phyloP scores from a whole-genome alignment of 2,329 filamentous ascomycete genomes.

The Penicillium hordei region DNA sequence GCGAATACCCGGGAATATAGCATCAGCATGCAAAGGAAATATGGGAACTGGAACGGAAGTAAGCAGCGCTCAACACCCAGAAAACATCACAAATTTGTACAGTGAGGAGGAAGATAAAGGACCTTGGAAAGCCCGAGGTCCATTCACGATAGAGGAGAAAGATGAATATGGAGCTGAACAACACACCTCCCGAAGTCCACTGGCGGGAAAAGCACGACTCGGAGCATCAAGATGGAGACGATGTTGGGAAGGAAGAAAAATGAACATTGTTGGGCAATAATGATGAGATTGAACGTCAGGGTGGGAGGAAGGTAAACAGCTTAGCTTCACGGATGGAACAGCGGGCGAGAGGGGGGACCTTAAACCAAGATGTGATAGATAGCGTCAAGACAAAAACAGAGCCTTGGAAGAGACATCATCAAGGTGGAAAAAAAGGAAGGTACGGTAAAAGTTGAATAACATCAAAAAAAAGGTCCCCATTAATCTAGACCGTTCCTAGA shows the following conservation, averaged over 20 bases:
- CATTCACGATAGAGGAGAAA: not conserved
- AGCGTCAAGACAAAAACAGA: not conserved
- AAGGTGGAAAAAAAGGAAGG: too few species aligned
- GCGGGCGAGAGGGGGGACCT: not conserved
- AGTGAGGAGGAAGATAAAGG: not conserved
- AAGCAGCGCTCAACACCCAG: not conserved
- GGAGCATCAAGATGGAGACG: not conserved
- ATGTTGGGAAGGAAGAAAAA: too few species aligned
- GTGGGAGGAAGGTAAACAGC: not conserved
- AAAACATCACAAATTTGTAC: too few species aligned
- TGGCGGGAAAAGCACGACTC: not conserved
- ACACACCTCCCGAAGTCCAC: not conserved
- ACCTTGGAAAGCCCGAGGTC: not conserved
- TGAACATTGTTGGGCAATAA: too few species aligned
- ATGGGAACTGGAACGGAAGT: not conserved
- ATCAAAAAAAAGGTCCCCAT: not conserved
- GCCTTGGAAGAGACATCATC: too few species aligned
- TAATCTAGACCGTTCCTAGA: not conserved
- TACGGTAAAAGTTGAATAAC: not conserved
- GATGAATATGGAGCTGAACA: not conserved
- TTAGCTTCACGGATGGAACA: not conserved
- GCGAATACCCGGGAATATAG: not conserved
- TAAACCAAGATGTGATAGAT: not conserved
- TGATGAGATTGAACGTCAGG: too few species aligned
- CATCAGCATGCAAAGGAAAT: not conserved